A percentile compares a stretch with the other conserved stretches of the same genome.
Evolutionary conservation across 106 monocot genomes (phyloP).

Genomic region (Acanthochlamys bracteata): DNA sequence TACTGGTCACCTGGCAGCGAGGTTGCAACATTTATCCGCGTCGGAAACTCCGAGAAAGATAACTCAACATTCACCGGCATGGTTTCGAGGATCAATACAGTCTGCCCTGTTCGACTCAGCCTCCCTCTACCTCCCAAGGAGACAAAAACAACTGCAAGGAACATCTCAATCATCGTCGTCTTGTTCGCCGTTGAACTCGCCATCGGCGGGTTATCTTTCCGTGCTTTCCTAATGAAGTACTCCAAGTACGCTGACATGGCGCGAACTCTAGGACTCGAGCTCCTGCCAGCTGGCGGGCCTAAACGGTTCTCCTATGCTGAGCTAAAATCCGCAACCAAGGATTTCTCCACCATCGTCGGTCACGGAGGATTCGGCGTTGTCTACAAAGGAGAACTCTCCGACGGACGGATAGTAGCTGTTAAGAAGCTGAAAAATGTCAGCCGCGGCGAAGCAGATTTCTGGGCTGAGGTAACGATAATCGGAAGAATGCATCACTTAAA

Average conservation of each 20-base stretch:
- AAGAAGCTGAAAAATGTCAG: conserved; percentile 34
- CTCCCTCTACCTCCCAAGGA: conserved; percentile 34
- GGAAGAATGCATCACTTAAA: conserved; percentile 87
- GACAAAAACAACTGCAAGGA: conserved; percentile 16
- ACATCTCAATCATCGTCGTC: conserved; percentile 34
- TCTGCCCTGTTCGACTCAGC: conserved; percentile 33
- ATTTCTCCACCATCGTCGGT: conserved; percentile 52
- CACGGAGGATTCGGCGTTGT: conserved; percentile 48
- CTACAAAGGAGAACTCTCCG: conserved; percentile 41
- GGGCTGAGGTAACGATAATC: conserved; percentile 76
- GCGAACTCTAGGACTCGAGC: conserved; percentile 52
- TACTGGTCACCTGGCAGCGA: conserved; percentile 52
- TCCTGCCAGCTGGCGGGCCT: conserved; percentile 51
- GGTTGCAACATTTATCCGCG: conserved; percentile 28
- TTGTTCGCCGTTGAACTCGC: conserved; percentile 54
- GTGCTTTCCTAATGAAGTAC: conserved; percentile 61
- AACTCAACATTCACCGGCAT: conserved; percentile 38
- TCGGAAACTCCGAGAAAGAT: conserved; percentile 26
- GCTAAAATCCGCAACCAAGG: conserved; percentile 42
- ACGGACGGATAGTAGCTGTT: conserved; percentile 48
- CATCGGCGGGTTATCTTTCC: conserved; percentile 46
- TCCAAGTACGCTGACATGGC: conserved; percentile 83
- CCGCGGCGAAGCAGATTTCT: conserved; percentile 64
- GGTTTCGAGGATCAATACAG: conserved; percentile 37
- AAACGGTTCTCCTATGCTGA: conserved; percentile 48